Base-by-base conservation (phyloP, 768 basidiomycete genomes). In the Lactarius tabidus region DNA sequence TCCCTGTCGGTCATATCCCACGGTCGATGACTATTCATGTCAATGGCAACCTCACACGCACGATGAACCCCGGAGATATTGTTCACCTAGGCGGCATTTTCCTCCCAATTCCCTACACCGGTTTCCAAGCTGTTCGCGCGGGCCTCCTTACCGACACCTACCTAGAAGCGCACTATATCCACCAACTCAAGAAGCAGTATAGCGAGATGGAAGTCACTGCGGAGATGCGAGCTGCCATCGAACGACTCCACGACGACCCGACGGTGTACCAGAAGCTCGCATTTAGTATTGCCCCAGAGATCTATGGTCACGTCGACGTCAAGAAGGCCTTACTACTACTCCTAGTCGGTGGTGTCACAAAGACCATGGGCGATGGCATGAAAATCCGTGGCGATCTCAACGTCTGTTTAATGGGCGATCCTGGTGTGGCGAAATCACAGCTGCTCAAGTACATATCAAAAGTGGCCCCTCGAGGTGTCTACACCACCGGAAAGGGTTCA, bases 321-420 rank as follows among this genome's bases (percentile, higher is more conserved):
- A 99, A 99, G 78, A 98, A 98, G 74, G 96, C 96, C 0, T 79
- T 99, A 35, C 77, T 99, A 14, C 77, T 99, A 6, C 80, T 99
- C 2, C 84, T 99, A 17, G 93, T 99, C 33, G 97, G 97, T 14
- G 97, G 97, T 43, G 95, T 95, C 1, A 97, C 93, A 53, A 99
- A 99, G 78, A 81, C 85, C 41, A 93, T 95, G 75, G 91, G 92
- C 7, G 97, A 99, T 72, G 97, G 97, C 17, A 94, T 99, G 93
- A 98, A 93, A 77, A 98, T 99, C 73, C 86, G 97, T 73, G 97
- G 97, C 33, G 97, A 98, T 75, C 81, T 99, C 77, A 99, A 99
- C 71, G 80, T 99, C 20, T 99, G 97, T 77, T 77, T 99, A 51
- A 99, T 99, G 97, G 97, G 97, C 70, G 97, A 99, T 76, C 97